A percentile compares a stretch with the other conserved stretches of the same genome.
Evolutionary conservation across 129 eudicot species (phyloP).

Genomic region (Mikania micrantha): DNA sequence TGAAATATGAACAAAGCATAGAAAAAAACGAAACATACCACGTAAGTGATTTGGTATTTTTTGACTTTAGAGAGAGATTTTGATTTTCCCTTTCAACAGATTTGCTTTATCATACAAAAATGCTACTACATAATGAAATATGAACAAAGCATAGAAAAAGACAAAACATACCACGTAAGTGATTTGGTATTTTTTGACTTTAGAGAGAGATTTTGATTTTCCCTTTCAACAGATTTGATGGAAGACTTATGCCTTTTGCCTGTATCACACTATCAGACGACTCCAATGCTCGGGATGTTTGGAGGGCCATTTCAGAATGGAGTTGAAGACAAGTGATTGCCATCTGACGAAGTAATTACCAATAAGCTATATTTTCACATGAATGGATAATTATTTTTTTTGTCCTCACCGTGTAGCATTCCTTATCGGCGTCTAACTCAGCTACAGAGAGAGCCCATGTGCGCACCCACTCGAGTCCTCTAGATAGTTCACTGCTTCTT

Average conservation of each 20-base stretch:
- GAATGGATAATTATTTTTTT: neutral
- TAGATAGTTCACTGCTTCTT: slow-evolving; percentile 59
- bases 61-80: slow-evolving; percentile 31
- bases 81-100: slow-evolving; percentile 32
- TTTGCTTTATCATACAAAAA: no score
- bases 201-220: slow-evolving; percentile 40
- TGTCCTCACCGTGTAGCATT: slow-evolving; percentile 73
- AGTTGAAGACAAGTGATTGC: slow-evolving; percentile 90
- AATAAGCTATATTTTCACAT: neutral
- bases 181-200: slow-evolving; percentile 7
- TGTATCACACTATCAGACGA: slow-evolving; percentile 33
- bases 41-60: neutral
- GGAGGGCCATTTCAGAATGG: slow-evolving; percentile 87
- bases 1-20: neutral
- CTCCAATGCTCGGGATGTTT: slow-evolving; percentile 77
- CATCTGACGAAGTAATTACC: slow-evolving; percentile 42
- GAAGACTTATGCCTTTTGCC: slow-evolving; percentile 41
- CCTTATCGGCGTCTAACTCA: slow-evolving; percentile 84
- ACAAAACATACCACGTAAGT: slow-evolving; percentile 9
- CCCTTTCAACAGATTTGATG: slow-evolving; percentile 32
- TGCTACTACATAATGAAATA: no score
- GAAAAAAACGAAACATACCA: slow-evolving; percentile 8
- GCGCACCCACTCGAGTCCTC: slow-evolving; percentile 93
- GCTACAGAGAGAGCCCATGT: slow-evolving; percentile 76
- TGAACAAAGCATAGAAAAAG: no score